Evolutionary conservation across 768 basidiomycete genomes (phyloP).

Genomic region (Psilocybe tampanensis): DNA sequence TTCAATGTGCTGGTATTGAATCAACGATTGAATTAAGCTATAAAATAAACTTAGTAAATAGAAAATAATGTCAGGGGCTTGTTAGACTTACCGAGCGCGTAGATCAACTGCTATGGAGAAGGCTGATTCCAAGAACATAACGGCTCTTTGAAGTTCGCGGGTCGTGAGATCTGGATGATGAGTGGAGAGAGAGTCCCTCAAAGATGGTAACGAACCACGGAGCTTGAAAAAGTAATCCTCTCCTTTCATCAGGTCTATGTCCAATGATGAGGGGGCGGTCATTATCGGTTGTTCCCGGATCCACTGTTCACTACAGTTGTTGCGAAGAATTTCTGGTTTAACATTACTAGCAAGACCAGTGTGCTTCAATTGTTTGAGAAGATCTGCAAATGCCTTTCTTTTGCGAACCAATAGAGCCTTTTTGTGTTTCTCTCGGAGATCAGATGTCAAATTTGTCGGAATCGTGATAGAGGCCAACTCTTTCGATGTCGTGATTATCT

Average conservation of each 20-base stretch:
- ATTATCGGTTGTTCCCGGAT: conserved; percentile 63
- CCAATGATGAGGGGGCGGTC: conserved; percentile 20
- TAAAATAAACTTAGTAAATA: conserved; percentile 7
- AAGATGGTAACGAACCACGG: conserved; percentile 60
- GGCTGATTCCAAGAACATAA: conserved; percentile 78
- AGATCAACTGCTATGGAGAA: conserved; percentile 67
- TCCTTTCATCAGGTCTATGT: conserved; percentile 37
- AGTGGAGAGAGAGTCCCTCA: conserved; percentile 59
- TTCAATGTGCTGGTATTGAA: conserved; percentile 26
- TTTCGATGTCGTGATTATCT: conserved; percentile 65
- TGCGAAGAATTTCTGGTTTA: conserved; percentile 67
- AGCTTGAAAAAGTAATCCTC: conserved; percentile 72
- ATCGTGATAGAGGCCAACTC: conserved; percentile 52
- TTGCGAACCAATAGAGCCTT: conserved; percentile 83
- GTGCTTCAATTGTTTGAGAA: conserved; percentile 85
- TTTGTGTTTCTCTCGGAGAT: conserved; percentile 59
- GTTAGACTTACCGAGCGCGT: conserved; percentile 59
- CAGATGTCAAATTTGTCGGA: conserved; percentile 42
- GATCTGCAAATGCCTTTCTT: conserved; percentile 87
- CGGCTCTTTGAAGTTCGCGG: conserved; percentile 82
- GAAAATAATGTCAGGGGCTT: neutral
- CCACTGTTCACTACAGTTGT: conserved; percentile 59
- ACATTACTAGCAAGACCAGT: conserved; percentile 74
- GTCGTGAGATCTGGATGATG: conserved; percentile 86
- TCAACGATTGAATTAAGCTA: conserved; percentile 33